Conservation (phyloP, 2,329 filamentous ascomycete species). For the Bipolaris victoriae region DNA sequence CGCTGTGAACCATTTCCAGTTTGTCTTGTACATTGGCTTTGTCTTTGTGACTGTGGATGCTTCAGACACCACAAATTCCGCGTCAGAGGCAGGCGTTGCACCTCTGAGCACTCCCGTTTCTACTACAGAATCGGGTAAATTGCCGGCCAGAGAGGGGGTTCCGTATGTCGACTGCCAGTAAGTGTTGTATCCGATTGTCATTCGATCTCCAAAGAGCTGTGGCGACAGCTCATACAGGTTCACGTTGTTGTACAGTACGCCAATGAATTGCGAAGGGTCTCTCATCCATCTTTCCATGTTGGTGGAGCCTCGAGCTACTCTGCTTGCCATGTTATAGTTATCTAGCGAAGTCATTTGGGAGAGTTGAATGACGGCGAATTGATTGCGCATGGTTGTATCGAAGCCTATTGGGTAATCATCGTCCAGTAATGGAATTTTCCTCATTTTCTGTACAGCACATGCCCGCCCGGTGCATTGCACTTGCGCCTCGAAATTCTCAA, state of each 20-base stretch:
- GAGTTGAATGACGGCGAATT: constrained; percentile 16
- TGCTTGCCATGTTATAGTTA: constrained; percentile 18
- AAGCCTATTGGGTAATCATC: constrained; percentile 22
- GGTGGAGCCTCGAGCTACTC: constrained; percentile 23
- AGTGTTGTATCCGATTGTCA: constrained; percentile 37
- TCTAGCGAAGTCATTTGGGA: constrained; percentile 24
- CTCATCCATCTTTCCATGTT: constrained; percentile 30
- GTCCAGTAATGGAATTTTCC: constrained; percentile 26
- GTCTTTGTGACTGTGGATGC: constrained; percentile 10
- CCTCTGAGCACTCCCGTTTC: constrained; percentile 1
- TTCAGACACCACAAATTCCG: constrained; percentile 24
- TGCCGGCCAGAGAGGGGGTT: constrained; percentile 27
- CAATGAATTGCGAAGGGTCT: constrained; percentile 27
- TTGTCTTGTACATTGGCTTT: constrained; percentile 23
- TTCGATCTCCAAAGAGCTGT: constrained; percentile 24
- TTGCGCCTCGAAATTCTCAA: constrained; percentile 27
- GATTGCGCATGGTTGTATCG: constrained; percentile 17
- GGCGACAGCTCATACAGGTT: constrained; percentile 28
- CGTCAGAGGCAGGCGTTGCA: no score
- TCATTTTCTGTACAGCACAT: constrained; percentile 28
- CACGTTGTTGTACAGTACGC: constrained; percentile 18
- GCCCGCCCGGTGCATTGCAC: constrained; percentile 26
- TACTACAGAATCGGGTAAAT: constrained; percentile 28
- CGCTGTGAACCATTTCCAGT: constrained; percentile 36
- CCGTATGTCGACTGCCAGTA: constrained; percentile 41